A percentile compares a stretch with the other conserved stretches of the same genome.
These are phyloP conservation scores for Penicillium capsulatum DNA, from an alignment of 2,329 filamentous ascomycete genomes.

Conservation along the genomic window DNA sequence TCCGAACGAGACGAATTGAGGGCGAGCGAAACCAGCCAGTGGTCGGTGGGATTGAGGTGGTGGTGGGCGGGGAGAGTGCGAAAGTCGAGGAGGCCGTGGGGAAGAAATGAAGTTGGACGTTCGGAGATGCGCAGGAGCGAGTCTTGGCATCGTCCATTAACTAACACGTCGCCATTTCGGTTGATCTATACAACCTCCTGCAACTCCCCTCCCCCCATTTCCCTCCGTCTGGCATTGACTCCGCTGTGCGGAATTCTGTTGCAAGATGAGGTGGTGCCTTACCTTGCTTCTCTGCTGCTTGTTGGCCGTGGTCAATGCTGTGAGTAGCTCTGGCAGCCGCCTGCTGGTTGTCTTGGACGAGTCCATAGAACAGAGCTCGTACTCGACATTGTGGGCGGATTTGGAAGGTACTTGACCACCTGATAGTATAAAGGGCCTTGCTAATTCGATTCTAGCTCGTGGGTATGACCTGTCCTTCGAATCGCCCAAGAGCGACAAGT, in stretches of 20 bases:
- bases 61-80: not conserved
- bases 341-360: conserved; percentile 86
- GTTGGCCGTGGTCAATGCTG: conserved; percentile 54
- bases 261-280: conserved; percentile 69
- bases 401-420: conserved; percentile 40
- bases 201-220: conserved; percentile 16
- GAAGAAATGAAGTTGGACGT: conserved; percentile 30
- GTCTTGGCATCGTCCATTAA: conserved; percentile 41
- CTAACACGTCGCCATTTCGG: conserved; percentile 44
- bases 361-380: conserved; percentile 71
- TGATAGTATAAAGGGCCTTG: not conserved
- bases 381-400: conserved; percentile 66
- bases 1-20: conserved; percentile 5
- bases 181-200: conserved; percentile 22
- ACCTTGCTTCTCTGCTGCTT: conserved; percentile 66
- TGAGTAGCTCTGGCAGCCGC: conserved; percentile 73
- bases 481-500: conserved; percentile 72
- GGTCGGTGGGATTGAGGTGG: conserved; percentile 1
- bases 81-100: conserved; percentile 15
- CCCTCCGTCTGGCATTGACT: conserved; percentile 19
- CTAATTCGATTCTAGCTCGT: conserved; percentile 55
- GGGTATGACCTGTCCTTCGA: conserved; percentile 78
- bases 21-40: conserved; percentile 5
- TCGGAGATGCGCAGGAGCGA: conserved; percentile 26
- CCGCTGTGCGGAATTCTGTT: conserved; percentile 33